Percentiles rank a stretch among this genome's conserved stretches.
phyloP scores from a whole-genome alignment of 2,329 filamentous ascomycete genomes.

The Onygena corvina region DNA sequence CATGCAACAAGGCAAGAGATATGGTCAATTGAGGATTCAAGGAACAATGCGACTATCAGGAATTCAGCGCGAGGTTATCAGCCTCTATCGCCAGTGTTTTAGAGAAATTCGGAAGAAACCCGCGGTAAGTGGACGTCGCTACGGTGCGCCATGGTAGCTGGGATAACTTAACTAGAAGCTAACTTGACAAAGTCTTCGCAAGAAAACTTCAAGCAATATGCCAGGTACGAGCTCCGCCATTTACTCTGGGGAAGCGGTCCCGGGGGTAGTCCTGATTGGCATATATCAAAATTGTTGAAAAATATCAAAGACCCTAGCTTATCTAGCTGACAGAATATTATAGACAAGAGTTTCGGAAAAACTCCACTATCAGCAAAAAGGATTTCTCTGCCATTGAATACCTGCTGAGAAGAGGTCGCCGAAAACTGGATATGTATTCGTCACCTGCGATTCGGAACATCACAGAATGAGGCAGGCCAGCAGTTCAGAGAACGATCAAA shows the following conservation, averaged over 20 bases:
- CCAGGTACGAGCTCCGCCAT: constrained; percentile 26
- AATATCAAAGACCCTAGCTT: background rate
- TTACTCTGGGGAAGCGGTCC: background rate
- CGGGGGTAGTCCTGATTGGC: too few relatives aligned
- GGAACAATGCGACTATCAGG: constrained; percentile 49
- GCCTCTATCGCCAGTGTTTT: constrained; percentile 75
- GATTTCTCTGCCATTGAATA: constrained; percentile 82
- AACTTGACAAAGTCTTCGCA: constrained; percentile 26
- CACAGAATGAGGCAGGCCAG: constrained; percentile 18
- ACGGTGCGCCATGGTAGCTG: background rate
- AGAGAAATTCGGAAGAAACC: constrained; percentile 74
- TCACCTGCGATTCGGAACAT: constrained; percentile 71
- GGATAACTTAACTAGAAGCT: background rate
- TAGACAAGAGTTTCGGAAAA: constrained; percentile 66
- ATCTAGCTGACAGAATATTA: background rate
- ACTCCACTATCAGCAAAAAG: constrained; percentile 59
- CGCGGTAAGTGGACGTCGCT: constrained; percentile 38
- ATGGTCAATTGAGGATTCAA: background rate
- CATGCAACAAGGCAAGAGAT: background rate
- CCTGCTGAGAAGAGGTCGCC: constrained; percentile 64
- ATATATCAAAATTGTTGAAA: background rate
- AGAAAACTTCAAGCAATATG: constrained; percentile 32
- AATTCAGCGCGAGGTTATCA: constrained; percentile 77
- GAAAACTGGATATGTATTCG: constrained; percentile 73
- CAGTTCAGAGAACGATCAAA: background rate